Percentiles rank a stretch among this genome's conserved stretches.
Conservation (phyloP, 768 basidiomycete genomes). For the Mycena vitilis region DNA sequence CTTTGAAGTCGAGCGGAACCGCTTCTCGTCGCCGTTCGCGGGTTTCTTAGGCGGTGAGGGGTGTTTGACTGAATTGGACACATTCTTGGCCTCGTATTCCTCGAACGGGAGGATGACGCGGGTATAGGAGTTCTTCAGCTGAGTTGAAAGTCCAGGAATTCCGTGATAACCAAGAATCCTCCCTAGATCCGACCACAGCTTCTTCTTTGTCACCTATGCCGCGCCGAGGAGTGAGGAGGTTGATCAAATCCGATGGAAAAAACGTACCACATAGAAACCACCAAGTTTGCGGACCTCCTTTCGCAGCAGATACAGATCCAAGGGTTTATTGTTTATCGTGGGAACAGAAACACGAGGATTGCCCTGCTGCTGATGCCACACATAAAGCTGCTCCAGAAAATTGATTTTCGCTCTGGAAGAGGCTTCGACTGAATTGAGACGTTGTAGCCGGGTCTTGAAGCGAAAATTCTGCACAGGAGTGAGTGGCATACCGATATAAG, state of each 20-base stretch:
- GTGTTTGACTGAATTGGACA: constrained; percentile 25
- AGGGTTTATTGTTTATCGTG: constrained; percentile 89
- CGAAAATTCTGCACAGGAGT: constrained; percentile 75
- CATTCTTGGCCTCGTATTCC: constrained; percentile 69
- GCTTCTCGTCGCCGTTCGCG: constrained; percentile 50
- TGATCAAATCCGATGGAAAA: constrained; percentile 11
- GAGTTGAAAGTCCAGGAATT: constrained; percentile 83
- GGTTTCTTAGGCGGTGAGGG: constrained; percentile 57
- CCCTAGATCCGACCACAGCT: constrained; percentile 91
- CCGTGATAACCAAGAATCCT: constrained; percentile 85
- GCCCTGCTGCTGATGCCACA: constrained; percentile 96
- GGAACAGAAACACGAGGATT: constrained; percentile 92
- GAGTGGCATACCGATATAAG: constrained; percentile 45
- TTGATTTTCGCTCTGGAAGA: constrained; percentile 96
- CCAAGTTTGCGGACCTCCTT: constrained; percentile 93
- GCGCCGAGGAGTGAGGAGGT: constrained; percentile 28
- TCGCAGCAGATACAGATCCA: constrained; percentile 93
- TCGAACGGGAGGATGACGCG: constrained; percentile 97
- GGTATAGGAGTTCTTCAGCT: constrained; percentile 90
- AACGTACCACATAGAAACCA: constrained; percentile 85
- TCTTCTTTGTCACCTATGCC: constrained; percentile 79
- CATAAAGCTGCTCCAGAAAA: constrained; percentile 96
- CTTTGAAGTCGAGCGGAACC: constrained; percentile 49
- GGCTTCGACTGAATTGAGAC: constrained; percentile 96
- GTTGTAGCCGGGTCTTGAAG: constrained; percentile 95